Base-by-base conservation (phyloP, 352 stramenopile species). In the Globisporangium orthogonon region DNA sequence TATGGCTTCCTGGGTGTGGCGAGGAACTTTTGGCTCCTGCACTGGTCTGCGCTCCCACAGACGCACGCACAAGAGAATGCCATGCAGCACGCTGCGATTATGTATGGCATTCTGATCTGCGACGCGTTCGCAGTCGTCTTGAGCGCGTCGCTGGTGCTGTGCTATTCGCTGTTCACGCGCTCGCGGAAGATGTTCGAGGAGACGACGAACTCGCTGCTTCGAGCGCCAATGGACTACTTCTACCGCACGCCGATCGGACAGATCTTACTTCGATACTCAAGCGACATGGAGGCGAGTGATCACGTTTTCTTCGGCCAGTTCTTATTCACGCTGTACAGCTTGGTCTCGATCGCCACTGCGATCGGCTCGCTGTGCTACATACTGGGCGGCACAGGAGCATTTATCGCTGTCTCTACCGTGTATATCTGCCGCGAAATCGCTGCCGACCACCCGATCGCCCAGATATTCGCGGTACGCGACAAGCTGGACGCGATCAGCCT, bases 201-300 rank as follows among this genome's bases (percentile, higher is more conserved):
- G 17, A 62, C 70, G 43, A 74, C 67, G 4, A 49, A 60, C 15
- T 65, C 66, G 28, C 49, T 77, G 29, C 51, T 77, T n/a, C 55
- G 56, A 37, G 69, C 67, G 29, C 66, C 60, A 0, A 73, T 74
- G 66, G 61, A 64, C 6, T 62, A 71, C n/a, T 49, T 77, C 54
- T 74, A 77, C 18, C 59, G 65, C 47, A 74, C 64, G 47, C 63
- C 67, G 30, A 77, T 74, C 39, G 66, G 69, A 10, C 66, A 74
- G 31, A 73, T 77, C 18, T 35, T 77, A 45, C 52, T 64, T 10
- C 63, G 67, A 10, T 74, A 73, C 33, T 70, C 67, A 18, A 73
- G 52, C 9, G 64, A 74, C 30, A 77, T 74, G 51, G 63, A 77
- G 44, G 50, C 66, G 28, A 63, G 60, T 14, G 35, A 40, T 14